Percentiles rank a stretch among this genome's conserved stretches.
phyloP scores from a whole-genome alignment of 2,329 filamentous ascomycete species.

The Scedosporium dehoogii region DNA sequence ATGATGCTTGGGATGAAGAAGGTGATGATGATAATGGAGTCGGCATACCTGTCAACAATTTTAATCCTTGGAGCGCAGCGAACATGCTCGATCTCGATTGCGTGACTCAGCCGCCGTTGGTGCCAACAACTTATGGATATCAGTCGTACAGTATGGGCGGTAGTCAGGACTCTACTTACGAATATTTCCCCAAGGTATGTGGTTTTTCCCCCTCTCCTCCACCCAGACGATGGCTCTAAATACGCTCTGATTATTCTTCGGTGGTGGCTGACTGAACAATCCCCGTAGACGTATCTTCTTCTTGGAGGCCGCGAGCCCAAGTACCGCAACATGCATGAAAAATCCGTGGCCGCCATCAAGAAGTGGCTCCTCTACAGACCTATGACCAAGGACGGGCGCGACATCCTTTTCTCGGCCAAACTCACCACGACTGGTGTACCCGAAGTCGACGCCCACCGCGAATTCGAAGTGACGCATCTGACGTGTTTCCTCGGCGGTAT shows the following conservation, averaged over 20 bases:
- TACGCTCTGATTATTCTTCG: too few species aligned
- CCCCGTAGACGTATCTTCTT: constrained; percentile 54
- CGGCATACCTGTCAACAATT: neutral
- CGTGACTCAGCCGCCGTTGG: constrained; percentile 25
- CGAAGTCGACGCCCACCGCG: constrained; percentile 26
- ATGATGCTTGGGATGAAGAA: neutral
- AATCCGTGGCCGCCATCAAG: constrained; percentile 56
- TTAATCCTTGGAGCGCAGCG: neutral
- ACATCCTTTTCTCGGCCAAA: constrained; percentile 67
- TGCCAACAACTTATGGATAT: constrained; percentile 29
- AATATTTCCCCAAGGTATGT: constrained; percentile 55
- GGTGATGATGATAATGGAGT: neutral
- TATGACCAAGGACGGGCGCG: constrained; percentile 50
- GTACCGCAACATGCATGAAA: constrained; percentile 64
- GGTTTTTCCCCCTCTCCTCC: neutral
- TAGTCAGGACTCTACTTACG: constrained; percentile 60
- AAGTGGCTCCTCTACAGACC: constrained; percentile 70
- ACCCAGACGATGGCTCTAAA: neutral
- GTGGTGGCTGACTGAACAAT: neutral
- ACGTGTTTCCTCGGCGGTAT: constrained; percentile 63
- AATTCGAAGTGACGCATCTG: constrained; percentile 55
- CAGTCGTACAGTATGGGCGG: constrained; percentile 53
- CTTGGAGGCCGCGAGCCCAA: constrained; percentile 65
- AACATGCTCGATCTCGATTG: constrained; percentile 2
- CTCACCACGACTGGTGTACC: constrained; percentile 35